These are phyloP conservation scores for Periconia sp. DNA, from an alignment of 2,329 filamentous ascomycete genomes.

Conservation along the genomic window DNA sequence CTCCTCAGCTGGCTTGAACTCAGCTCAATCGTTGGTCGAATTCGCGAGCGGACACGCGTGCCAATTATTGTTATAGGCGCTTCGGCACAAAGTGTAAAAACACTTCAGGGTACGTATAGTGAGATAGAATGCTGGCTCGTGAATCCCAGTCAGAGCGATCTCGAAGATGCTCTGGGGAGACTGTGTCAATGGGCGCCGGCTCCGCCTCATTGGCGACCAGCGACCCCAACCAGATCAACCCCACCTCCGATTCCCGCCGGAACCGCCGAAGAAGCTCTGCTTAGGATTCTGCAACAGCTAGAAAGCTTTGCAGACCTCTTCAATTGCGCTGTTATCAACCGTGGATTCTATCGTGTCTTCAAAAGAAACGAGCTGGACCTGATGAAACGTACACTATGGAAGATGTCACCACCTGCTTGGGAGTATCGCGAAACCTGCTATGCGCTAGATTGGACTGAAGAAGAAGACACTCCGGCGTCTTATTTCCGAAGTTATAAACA, in stretches of 20 bases:
- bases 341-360: constrained; percentile 60
- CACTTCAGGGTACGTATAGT: no score
- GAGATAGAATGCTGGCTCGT: neutral
- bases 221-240: no score
- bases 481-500: constrained; percentile 56
- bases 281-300: constrained; percentile 54
- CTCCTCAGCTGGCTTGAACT: no score
- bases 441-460: constrained; percentile 46
- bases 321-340: constrained; percentile 55
- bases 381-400: constrained; percentile 53
- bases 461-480: constrained; percentile 55
- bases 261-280: constrained; percentile 53
- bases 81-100: no score
- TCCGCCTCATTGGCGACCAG: neutral
- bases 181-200: neutral
- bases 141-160: neutral
- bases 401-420: constrained; percentile 61
- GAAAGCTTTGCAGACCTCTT: constrained; percentile 58
- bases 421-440: constrained; percentile 61
- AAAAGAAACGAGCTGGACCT: constrained; percentile 59
- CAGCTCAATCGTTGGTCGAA: no score
- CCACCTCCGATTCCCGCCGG: constrained; percentile 23
- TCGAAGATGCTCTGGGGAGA: neutral
- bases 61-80: no score
- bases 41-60: no score